phyloP scores from a whole-genome alignment of 1,284 basidiomycete species.

The Irpex sp. region DNA sequence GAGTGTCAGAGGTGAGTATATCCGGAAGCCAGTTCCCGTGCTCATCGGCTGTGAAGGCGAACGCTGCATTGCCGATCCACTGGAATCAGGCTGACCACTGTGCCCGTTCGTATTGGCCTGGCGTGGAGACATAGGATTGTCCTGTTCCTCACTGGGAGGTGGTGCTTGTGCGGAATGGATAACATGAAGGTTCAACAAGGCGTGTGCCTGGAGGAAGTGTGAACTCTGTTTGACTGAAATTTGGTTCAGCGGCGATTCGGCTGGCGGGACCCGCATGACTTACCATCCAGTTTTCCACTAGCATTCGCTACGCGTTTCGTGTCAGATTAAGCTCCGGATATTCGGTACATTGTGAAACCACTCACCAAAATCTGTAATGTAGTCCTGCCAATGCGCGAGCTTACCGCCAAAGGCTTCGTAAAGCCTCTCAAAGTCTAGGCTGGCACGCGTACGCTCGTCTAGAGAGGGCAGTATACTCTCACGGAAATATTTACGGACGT shows the following conservation, averaged over 20 bases:
- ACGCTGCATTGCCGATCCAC: conserved; percentile 3
- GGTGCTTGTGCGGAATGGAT: conserved; percentile 66
- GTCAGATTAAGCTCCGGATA: not conserved
- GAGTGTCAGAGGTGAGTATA: conserved; percentile 50
- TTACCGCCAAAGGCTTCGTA: conserved; percentile 81
- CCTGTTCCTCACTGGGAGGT: conserved; percentile 19
- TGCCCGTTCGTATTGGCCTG: conserved; percentile 1
- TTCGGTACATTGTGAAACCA: not conserved
- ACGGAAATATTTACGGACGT: conserved; percentile 62
- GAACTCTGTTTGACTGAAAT: conserved; percentile 64
- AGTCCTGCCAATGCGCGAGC: conserved; percentile 77
- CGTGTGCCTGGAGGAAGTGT: conserved; percentile 74
- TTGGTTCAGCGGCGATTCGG: conserved; percentile 8
- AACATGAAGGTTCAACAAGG: conserved; percentile 69
- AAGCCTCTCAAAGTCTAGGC: conserved; percentile 65
- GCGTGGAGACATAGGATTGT: conserved; percentile 13
- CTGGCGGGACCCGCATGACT: conserved; percentile 19
- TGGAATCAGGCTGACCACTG: not conserved
- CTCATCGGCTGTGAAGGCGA: conserved; percentile 31
- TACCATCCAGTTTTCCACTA: conserved; percentile 35
- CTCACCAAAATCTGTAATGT: conserved; percentile 64
- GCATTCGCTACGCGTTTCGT: conserved; percentile 26
- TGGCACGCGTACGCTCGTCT: conserved; percentile 48
- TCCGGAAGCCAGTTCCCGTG: conserved; percentile 49
- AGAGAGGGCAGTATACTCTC: conserved; percentile 60